Conservation (phyloP, 192 early-diverging fungal genomes). For the Gonapodya sp. region DNA sequence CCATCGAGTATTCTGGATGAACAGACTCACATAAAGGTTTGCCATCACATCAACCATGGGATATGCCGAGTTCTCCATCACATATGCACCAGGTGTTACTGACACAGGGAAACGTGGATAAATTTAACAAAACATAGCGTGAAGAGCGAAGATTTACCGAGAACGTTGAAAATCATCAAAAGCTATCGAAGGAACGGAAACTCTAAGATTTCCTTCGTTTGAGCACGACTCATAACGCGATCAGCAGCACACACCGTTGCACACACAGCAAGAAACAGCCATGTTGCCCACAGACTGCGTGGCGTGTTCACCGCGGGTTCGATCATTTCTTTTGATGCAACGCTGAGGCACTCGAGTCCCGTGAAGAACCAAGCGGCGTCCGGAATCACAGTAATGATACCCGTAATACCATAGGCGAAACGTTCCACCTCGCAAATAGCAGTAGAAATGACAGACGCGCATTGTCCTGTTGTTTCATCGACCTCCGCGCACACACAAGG, state of each 20-base stretch:
- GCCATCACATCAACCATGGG: constrained; percentile 1
- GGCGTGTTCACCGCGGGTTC: not conserved
- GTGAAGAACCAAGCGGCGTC: constrained; percentile 15
- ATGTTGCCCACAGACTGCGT: not conserved
- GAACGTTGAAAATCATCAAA: not conserved
- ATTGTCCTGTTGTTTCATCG: not conserved
- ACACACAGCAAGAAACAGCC: not conserved
- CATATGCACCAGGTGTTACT: not conserved
- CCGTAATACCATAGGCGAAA: not conserved
- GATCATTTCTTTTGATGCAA: constrained; percentile 6
- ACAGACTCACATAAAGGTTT: not conserved
- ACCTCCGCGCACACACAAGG: not conserved
- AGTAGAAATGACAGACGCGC: not conserved
- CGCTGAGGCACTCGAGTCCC: constrained; percentile 15
- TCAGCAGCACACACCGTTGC: too few species aligned
- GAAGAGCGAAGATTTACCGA: not conserved
- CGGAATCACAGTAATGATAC: constrained; percentile 11
- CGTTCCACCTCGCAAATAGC: not conserved
- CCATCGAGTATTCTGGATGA: too few species aligned
- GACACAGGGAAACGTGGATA: not conserved
- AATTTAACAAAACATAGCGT: not conserved
- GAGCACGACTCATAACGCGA: too few species aligned
- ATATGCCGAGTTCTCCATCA: not conserved
- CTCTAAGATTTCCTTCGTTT: too few species aligned
- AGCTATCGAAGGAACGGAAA: too few species aligned